Base-by-base conservation (phyloP, 2,329 filamentous ascomycete genomes). In the Pseudopyricularia javanii region DNA sequence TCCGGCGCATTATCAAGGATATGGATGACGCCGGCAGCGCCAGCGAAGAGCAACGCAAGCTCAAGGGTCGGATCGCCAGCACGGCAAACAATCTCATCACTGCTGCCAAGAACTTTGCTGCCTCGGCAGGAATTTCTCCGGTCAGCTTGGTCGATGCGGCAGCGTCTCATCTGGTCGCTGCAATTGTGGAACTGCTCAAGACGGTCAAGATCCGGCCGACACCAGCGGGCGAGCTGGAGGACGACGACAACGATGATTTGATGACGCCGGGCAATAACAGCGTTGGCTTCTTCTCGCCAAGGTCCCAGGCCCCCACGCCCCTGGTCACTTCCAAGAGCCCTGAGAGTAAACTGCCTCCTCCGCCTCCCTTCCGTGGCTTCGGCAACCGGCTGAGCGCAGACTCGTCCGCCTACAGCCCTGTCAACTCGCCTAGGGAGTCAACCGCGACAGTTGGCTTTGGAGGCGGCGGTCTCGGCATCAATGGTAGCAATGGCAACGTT, bases 71-170 rank as follows among this genome's bases (percentile, higher is more conserved):
- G 54, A 86, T 97, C 3, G 94, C 90, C n/a, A 85, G 86, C 2
- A 95, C 91, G 1, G 91, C 93, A 49, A 97, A 97, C 73, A 93
- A 91, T 63, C 75, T 98, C 54, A 96, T 97, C 62, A 97, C 91
- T 2, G 89, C 91, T 1, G 86, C 88, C 33, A 95, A 94, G 71
- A 95, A 95, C 63, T 95, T 93, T 66, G 85, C 87, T 33, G 78
- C 81, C 11, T 84, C 89, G 1, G 83, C 81, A 20, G 93, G 93
- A 30, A 79, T 98, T 32, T 91, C 89, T 1, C 93, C 93, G 0
- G 85, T 98, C n/a, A 95, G 89, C 6, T 71, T 98, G 3, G 74
- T 98, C 22, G 93, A 98, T 66, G 93, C 91, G 3, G 91, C 93
- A 2, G 90, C 91, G 7, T 93, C 88, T 24, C 90, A 98, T 68